A percentile compares a stretch with the other conserved stretches of the same genome.
phyloP scores from a whole-genome alignment of 2,329 filamentous ascomycete genomes.

The Cadophora sp. region DNA sequence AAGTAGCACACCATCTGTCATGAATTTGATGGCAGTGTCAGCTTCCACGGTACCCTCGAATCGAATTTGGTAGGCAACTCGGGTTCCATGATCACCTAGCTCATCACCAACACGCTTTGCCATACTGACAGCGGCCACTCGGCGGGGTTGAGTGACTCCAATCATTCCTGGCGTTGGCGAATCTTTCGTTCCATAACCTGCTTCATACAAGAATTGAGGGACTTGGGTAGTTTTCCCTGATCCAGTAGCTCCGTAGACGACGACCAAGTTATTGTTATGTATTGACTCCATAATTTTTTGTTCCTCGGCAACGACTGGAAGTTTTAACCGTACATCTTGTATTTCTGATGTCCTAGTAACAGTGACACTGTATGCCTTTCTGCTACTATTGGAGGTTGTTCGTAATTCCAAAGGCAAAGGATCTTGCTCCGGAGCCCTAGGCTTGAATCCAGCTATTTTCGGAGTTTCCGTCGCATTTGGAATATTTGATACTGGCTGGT shows the following conservation, averaged over 20 bases:
- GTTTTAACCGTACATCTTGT: conserved; percentile 76
- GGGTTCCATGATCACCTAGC: conserved; percentile 75
- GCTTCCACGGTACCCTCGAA: conserved; percentile 85
- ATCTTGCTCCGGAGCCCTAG: conserved; percentile 73
- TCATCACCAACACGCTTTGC: conserved; percentile 90
- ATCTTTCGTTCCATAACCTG: conserved; percentile 81
- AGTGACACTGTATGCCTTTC: conserved; percentile 79
- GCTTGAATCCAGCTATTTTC: conserved; percentile 67
- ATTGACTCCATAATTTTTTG: conserved; percentile 98
- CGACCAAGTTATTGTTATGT: conserved; percentile 86
- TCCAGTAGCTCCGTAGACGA: conserved; percentile 93
- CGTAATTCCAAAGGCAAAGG: conserved; percentile 72
- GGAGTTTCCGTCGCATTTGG: conserved; percentile 52
- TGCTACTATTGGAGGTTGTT: conserved; percentile 61
- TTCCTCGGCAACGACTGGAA: conserved; percentile 93
- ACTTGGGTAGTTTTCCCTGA: conserved; percentile 98
- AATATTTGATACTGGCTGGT: conserved; percentile 53
- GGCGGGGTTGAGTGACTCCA: conserved; percentile 90
- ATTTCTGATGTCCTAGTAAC: conserved; percentile 76
- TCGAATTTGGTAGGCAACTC: conserved; percentile 91
- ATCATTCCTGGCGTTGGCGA: conserved; percentile 91
- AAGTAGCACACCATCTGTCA: conserved; percentile 96
- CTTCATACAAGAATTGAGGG: conserved; percentile 94
- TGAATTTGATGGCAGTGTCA: conserved; percentile 94
- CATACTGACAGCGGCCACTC: conserved; percentile 97